Percentiles rank a stretch among this genome's conserved stretches.
These are phyloP conservation scores for Setaria viridis DNA, from an alignment of 202 grass and related monocot genomes.

Conservation along the genomic window DNA sequence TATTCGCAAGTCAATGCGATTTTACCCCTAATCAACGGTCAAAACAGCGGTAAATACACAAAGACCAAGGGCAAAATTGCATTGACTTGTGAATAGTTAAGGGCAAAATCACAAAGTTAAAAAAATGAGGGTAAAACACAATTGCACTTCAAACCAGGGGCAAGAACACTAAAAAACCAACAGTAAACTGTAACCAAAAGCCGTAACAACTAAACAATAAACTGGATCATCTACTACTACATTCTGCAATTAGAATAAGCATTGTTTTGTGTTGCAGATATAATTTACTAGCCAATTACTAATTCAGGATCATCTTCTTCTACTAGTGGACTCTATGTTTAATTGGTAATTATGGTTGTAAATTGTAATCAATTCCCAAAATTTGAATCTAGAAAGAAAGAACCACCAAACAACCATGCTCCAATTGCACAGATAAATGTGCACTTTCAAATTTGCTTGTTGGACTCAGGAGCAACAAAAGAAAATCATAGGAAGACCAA, in stretches of 20 bases:
- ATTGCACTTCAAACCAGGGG: no score
- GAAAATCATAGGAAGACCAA: constrained; percentile 8
- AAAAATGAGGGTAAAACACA: no score
- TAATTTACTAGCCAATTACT: background rate
- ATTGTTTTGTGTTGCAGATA: background rate
- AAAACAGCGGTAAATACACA: no score
- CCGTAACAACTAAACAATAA: background rate
- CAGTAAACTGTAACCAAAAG: background rate
- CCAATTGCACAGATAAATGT: constrained; percentile 13
- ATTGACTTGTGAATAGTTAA: no score
- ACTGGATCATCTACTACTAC: background rate
- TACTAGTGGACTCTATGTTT: background rate
- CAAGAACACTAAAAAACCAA: background rate
- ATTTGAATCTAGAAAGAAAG: background rate
- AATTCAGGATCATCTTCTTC: constrained; percentile 2
- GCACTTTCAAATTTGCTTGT: constrained; percentile 20
- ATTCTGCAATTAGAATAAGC: background rate
- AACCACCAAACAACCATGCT: constrained; percentile 19
- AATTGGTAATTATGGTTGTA: background rate
- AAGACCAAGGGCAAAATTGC: no score
- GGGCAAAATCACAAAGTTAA: no score
- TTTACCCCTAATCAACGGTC: no score
- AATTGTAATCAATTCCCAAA: constrained; percentile 22
- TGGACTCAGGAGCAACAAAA: background rate
- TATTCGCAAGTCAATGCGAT: no score